These are phyloP conservation scores for Tricladium varicosporioides DNA, from an alignment of 2,329 filamentous ascomycete genomes.

Conservation along the genomic window DNA sequence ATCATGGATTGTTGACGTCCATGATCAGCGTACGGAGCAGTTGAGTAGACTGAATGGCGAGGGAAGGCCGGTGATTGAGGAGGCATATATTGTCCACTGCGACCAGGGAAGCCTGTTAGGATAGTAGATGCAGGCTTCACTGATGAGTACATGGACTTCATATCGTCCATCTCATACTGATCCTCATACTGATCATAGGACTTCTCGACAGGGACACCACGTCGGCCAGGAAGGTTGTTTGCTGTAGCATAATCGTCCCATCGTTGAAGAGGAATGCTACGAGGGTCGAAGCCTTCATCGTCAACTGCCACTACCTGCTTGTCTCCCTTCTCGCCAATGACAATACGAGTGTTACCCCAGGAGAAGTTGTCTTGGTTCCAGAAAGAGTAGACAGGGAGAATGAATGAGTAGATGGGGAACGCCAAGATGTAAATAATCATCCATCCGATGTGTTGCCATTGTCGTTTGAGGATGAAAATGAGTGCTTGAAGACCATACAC, in stretches of 20 bases:
- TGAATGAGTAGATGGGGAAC: slow-evolving; percentile 88
- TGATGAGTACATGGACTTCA: slow-evolving; percentile 93
- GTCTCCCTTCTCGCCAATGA: slow-evolving; percentile 88
- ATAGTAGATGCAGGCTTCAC: slow-evolving; percentile 84
- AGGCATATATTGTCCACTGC: slow-evolving; percentile 65
- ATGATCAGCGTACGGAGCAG: slow-evolving; percentile 47
- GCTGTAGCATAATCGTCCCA: slow-evolving; percentile 93
- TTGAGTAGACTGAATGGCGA: slow-evolving; percentile 38
- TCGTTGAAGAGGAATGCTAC: slow-evolving; percentile 87
- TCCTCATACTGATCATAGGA: slow-evolving; percentile 67
- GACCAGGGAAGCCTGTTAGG: slow-evolving; percentile 75
- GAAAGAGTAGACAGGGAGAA: slow-evolving; percentile 95
- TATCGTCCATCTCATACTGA: slow-evolving; percentile 95
- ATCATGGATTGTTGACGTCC: slow-evolving; percentile 70
- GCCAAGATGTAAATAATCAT: slow-evolving; percentile 99
- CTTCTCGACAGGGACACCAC: slow-evolving; percentile 70
- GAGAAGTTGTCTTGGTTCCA: slow-evolving; percentile 99
- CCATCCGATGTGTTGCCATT: slow-evolving; percentile 99
- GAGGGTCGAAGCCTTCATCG: slow-evolving; percentile 83
- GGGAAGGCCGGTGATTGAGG: slow-evolving; percentile 75
- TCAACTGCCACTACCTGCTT: slow-evolving; percentile 89
- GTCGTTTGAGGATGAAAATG: slow-evolving; percentile 93
- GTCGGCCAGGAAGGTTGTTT: slow-evolving; percentile 89
- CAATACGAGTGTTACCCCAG: slow-evolving; percentile 98
- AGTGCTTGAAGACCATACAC: slow-evolving; percentile 95